Conservation (phyloP, 768 basidiomycete genomes). For the Kwoniella sp. region DNA sequence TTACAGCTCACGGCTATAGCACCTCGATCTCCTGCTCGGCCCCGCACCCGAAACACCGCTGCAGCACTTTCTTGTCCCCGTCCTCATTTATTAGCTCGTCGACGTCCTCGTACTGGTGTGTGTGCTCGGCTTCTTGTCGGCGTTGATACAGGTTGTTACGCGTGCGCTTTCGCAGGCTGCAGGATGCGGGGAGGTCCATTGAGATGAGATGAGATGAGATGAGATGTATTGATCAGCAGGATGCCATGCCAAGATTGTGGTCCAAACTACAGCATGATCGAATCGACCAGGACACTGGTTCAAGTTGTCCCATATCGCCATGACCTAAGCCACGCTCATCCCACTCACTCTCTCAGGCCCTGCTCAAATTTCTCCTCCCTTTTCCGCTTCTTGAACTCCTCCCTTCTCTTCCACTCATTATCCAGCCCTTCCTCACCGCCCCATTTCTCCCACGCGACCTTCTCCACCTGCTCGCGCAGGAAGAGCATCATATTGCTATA, state of each 20-base stretch:
- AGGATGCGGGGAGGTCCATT: too few relatives aligned
- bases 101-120: slow-evolving; percentile 75
- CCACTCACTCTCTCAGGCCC: slow-evolving; percentile 69
- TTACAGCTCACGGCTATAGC: slow-evolving; percentile 58
- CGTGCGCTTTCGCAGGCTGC: slow-evolving; percentile 71
- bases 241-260: not conserved
- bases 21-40: slow-evolving; percentile 89
- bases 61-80: slow-evolving; percentile 50
- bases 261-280: not conserved
- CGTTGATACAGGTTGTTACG: slow-evolving; percentile 88
- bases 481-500: slow-evolving; percentile 99
- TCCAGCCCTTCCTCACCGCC: slow-evolving; percentile 89
- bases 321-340: not conserved
- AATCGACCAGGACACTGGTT: too few relatives aligned
- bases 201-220: not conserved
- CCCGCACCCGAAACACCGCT: slow-evolving; percentile 85
- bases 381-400: slow-evolving; percentile 80
- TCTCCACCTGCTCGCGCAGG: slow-evolving; percentile 82
- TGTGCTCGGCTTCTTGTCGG: slow-evolving; percentile 83
- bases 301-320: too few relatives aligned
- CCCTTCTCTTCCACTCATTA: slow-evolving; percentile 77
- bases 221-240: too few relatives aligned
- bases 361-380: slow-evolving; percentile 95
- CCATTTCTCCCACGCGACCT: slow-evolving; percentile 98
- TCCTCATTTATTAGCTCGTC: slow-evolving; percentile 56